Evolutionary conservation across 495 filamentous ascomycete species (phyloP), one percentile per base, ranked within the genome.

Genomic region (Tetracladium marchalianum): DNA sequence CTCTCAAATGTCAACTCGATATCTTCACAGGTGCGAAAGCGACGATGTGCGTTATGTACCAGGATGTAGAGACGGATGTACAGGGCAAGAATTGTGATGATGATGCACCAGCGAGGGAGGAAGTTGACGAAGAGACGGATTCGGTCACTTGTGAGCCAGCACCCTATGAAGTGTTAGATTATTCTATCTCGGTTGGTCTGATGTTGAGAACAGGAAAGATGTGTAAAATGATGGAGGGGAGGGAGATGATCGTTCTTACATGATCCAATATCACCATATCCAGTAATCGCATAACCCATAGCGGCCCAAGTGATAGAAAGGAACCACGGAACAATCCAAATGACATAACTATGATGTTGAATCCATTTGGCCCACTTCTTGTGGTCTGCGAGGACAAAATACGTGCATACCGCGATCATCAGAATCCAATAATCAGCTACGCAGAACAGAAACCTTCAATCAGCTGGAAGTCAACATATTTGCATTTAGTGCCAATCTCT

Each of bases 381-480:
- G 41, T 65, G 55, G 39, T 65, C 64, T 6, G 60, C 59, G 12
- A 70, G 53, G 16, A 70, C 63, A 1, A 67, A 48, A 44, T 63
- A 70, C 0, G 67, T 68, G 56, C 59, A 68, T 15, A 65, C 7
- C 11, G 67, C 66, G 43, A 70, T 68, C 17, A 56, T 40, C 6
- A 70, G 40, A 8, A 70, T 66, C 67, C 67, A 70, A 50, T 70
- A 70, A 50, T 69, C 66, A 5, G 66, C 61, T 63, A n/a, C n/a
- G n/a, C n/a, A n/a, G n/a, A n/a, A n/a, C n/a, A n/a, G n/a, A n/a
- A n/a, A n/a, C n/a, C n/a, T n/a, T n/a, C n/a, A n/a, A n/a, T n/a
- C n/a, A n/a, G n/a, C n/a, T n/a, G n/a, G n/a, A n/a, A n/a, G n/a
- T n/a, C n/a, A n/a, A n/a, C n/a, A n/a, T n/a, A n/a, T n/a, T n/a